Evolutionary conservation across 164 flowering plant genomes (phyloP), one percentile per base, ranked within the genome.

Genomic region (Vitis riparia): DNA sequence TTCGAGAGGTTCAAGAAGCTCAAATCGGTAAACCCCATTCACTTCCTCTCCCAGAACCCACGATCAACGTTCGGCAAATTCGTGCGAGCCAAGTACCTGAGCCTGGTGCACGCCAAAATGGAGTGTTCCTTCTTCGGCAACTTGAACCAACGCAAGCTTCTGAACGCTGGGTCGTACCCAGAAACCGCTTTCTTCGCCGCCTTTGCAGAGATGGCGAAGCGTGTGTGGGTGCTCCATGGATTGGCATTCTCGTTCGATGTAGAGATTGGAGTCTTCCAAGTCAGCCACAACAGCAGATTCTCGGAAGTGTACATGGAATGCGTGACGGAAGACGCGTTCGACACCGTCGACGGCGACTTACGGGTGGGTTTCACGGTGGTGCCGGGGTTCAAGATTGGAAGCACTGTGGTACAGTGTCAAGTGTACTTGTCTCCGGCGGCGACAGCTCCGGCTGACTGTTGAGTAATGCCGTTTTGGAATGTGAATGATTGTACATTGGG

Each of bases 221-320:
- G 94, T 50, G 84, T 87, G 3, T 94, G 97, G 97, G 64, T 87
- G 15, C 62, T 92, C 12, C 92, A 89, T 61, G 75, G 84, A 50
- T 71, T 91, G 71, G 89, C 88, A 4, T 83, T 84, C 75, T 85
- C 91, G 2, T 81, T 87, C 16, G 75, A 75, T 32, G 77, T 80
- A 11, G 84, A 83, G 48, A 89, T 90, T 1, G 61, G 75, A 13
- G 72, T 88, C 6, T 94, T 94, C 71, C 89, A 84, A 75, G 87
- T 88, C 19, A 69, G 68, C 53, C 79, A 66, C 44, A 78, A 76
- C 2, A 82, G 80, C 64, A 74, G 91, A 49, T 92, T 91, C 73
- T 91, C 98, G 0, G 94, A 94, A 17, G 88, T 91, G 14, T 90
- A 83, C 85, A 91, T 94, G 98, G 94, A 90, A 64, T 69, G 82